A percentile compares a stretch with the other conserved stretches of the same genome.
Conservation (phyloP, 306 rosid species). For the Chamaecrista fasciculata region DNA sequence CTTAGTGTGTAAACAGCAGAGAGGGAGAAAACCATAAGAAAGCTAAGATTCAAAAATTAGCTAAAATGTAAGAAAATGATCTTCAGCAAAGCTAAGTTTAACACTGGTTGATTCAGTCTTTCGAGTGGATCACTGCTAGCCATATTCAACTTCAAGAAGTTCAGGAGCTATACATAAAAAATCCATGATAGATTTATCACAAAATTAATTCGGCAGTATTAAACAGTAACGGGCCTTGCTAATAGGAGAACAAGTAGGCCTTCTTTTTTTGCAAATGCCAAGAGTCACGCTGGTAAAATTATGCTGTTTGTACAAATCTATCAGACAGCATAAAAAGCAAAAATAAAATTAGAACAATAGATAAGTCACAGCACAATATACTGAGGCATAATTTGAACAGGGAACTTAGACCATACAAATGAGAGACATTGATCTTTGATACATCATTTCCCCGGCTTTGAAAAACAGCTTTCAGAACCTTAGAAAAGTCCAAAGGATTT, state of each 20-base stretch:
- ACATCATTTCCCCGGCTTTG: slow-evolving; percentile 62
- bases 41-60: background rate
- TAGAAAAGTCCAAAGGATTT: slow-evolving; percentile 81
- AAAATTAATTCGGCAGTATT: background rate
- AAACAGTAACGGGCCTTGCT: background rate
- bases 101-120: background rate
- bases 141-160: background rate
- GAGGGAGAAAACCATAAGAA: background rate
- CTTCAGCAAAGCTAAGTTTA: background rate
- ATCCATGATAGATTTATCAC: background rate
- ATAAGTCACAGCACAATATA: slow-evolving; percentile 8
- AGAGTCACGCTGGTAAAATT: slow-evolving; percentile 9
- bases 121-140: background rate
- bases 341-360: background rate
- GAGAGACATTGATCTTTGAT: slow-evolving; percentile 75
- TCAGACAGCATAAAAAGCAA: slow-evolving; percentile 25
- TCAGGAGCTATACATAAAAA: background rate
- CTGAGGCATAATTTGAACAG: slow-evolving; percentile 12
- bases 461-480: slow-evolving; percentile 67
- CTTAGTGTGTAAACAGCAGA: background rate
- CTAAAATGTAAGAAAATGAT: too few relatives aligned
- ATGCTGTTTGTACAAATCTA: slow-evolving; percentile 11
- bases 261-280: background rate
- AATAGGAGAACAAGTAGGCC: background rate
- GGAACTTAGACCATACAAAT: slow-evolving; percentile 69